Evolutionary conservation across 2,329 filamentous ascomycete genomes (phyloP).

Genomic region (Ramularia collo-cygni): DNA sequence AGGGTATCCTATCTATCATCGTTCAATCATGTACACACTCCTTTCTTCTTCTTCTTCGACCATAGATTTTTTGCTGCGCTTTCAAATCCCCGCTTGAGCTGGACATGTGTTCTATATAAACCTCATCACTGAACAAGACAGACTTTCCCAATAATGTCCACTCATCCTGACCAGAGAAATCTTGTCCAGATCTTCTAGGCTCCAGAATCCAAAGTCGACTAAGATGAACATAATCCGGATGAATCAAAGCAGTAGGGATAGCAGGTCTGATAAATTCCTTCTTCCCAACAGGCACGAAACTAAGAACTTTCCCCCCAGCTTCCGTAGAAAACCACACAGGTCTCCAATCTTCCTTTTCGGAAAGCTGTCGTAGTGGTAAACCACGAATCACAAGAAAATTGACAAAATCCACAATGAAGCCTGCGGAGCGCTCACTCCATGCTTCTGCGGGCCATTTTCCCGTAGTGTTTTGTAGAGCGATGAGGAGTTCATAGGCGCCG

Average conservation of each 20-base stretch:
- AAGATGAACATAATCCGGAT: constrained; percentile 28
- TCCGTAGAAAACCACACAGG: constrained; percentile 22
- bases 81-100: constrained; percentile 15
- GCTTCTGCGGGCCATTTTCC: constrained; percentile 25
- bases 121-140: constrained; percentile 35
- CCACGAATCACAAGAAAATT: constrained; percentile 31
- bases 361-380: constrained; percentile 26
- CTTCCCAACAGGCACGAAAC: constrained; percentile 23
- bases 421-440: constrained; percentile 25
- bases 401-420: constrained; percentile 30
- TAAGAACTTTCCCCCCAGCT: constrained; percentile 24
- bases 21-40: too few relatives aligned
- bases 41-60: constrained; percentile 4
- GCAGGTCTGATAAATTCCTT: constrained; percentile 18
- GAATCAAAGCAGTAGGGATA: constrained; percentile 25
- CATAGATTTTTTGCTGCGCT: constrained; percentile 18
- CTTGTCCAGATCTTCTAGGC: constrained; percentile 18
- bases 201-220: constrained; percentile 34
- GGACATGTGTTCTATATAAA: constrained; percentile 21
- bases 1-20: constrained; percentile 1
- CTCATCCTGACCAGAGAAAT: constrained; percentile 13
- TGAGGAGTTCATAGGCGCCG: constrained; percentile 26
- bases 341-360: constrained; percentile 24
- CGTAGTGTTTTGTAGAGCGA: constrained; percentile 32
- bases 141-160: constrained; percentile 38